Percentiles rank a stretch among this genome's conserved stretches.
These are phyloP conservation scores for Lachnellula suecica DNA, from an alignment of 2,329 filamentous ascomycete genomes.

Conservation along the genomic window DNA sequence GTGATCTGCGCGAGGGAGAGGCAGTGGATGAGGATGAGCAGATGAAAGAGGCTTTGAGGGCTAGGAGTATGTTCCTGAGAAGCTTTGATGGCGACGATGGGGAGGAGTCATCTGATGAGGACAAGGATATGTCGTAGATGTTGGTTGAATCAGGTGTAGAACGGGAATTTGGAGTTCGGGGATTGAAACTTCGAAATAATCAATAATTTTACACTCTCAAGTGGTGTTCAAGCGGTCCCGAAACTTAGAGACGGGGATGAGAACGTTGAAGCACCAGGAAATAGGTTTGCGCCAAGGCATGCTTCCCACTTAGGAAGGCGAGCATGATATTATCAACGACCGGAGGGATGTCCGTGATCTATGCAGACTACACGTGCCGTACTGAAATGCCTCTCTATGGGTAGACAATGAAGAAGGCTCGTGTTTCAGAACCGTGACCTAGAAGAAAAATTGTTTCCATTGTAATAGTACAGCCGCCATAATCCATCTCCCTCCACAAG, in stretches of 20 bases:
- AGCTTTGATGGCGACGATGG: not conserved
- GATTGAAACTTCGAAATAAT: not conserved
- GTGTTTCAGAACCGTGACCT: not conserved
- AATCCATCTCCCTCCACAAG: not conserved
- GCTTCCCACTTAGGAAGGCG: not conserved
- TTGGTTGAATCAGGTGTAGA: too few species aligned
- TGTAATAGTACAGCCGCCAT: constrained; percentile 16
- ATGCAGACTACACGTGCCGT: not conserved
- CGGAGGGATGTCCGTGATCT: not conserved
- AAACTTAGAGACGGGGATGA: not conserved
- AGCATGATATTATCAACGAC: not conserved
- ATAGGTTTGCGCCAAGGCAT: not conserved
- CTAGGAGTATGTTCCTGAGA: constrained; percentile 1
- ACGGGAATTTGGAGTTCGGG: not conserved
- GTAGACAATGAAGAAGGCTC: not conserved
- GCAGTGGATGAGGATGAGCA: not conserved
- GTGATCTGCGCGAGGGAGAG: too few species aligned
- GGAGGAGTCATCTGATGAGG: not conserved
- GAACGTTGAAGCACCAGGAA: not conserved
- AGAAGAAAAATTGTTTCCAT: not conserved
- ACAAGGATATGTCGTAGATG: not conserved
- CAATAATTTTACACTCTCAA: not conserved
- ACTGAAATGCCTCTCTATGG: too few species aligned
- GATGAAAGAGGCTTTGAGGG: not conserved
- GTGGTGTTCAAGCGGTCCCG: not conserved